Percentiles rank a stretch among this genome's conserved stretches.
phyloP scores from a whole-genome alignment of 768 basidiomycete species.

The Boletellus sp. region DNA sequence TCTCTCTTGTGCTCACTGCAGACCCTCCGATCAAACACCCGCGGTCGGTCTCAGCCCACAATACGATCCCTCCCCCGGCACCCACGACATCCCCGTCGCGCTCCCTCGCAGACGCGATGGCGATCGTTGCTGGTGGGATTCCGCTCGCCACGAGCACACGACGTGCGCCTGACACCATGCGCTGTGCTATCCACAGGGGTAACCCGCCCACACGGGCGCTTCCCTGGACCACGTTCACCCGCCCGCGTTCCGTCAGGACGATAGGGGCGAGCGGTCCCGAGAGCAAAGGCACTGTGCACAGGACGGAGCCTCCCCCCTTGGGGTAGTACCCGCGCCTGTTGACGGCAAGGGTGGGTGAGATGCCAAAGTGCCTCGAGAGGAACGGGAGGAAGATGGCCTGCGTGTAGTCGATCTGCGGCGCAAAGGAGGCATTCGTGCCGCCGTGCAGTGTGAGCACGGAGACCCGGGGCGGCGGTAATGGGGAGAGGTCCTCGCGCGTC shows the following conservation, averaged over 20 bases:
- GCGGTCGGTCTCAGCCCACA: conserved; percentile 70
- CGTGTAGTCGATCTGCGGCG: conserved; percentile 76
- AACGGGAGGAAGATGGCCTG: conserved; percentile 68
- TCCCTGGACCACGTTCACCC: conserved; percentile 49
- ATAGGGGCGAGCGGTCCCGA: conserved; percentile 42
- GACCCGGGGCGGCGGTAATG: conserved; percentile 4
- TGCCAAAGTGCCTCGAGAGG: conserved; percentile 50
- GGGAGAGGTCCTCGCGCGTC: neutral
- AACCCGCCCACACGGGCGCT: conserved; percentile 64
- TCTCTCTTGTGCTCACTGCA: conserved; percentile 54
- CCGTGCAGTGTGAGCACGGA: conserved; percentile 58
- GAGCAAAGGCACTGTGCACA: conserved; percentile 36
- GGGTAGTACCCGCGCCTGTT: conserved; percentile 67
- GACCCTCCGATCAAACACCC: conserved; percentile 70
- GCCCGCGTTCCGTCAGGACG: conserved; percentile 54
- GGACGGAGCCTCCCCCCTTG: conserved; percentile 65
- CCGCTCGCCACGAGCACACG: conserved; percentile 41
- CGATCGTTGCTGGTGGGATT: conserved; percentile 12
- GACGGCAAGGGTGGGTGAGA: conserved; percentile 43
- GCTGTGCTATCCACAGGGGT: conserved; percentile 50
- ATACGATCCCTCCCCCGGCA: conserved; percentile 64
- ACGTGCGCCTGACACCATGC: conserved; percentile 55
- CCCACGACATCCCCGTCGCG: conserved; percentile 46
- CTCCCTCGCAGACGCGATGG: conserved; percentile 46
- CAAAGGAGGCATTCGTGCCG: conserved; percentile 67